These are phyloP conservation scores for Agrocybe praecox DNA, from an alignment of 768 basidiomycete genomes.

Conservation along the genomic window DNA sequence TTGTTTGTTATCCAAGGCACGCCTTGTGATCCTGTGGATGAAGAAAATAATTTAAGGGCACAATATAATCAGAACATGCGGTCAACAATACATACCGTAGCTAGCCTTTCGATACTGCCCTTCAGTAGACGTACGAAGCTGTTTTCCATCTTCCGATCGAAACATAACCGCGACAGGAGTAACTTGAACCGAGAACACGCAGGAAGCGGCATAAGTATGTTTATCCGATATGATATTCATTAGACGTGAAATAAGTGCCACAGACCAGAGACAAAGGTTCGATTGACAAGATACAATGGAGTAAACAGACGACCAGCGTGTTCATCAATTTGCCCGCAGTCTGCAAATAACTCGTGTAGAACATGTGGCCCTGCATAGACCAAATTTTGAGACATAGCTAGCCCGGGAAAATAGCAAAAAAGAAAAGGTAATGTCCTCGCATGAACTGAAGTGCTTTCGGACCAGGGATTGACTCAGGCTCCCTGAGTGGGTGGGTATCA, in stretches of 20 bases:
- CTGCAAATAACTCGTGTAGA: background rate
- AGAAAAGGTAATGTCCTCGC: background rate
- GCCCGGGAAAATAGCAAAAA: background rate
- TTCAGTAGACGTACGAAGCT: no score
- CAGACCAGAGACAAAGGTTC: background rate
- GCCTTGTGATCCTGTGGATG: background rate
- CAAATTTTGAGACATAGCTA: background rate
- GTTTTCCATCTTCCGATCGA: background rate
- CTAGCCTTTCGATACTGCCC: no score
- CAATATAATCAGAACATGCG: no score
- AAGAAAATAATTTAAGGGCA: background rate
- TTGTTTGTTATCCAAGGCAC: background rate
- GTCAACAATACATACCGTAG: no score
- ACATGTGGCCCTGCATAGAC: background rate
- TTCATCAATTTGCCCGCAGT: background rate
- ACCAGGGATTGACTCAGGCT: background rate
- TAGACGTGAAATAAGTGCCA: background rate
- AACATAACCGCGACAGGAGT: background rate
- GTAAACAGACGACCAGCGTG: background rate
- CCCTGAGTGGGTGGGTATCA: background rate
- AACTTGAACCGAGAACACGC: background rate
- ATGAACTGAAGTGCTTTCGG: background rate
- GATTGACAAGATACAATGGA: background rate
- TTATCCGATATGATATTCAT: background rate
- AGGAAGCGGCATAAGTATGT: background rate